phyloP scores from a whole-genome alignment of 2,329 filamentous ascomycete species.

The Colletotrichum musae region DNA sequence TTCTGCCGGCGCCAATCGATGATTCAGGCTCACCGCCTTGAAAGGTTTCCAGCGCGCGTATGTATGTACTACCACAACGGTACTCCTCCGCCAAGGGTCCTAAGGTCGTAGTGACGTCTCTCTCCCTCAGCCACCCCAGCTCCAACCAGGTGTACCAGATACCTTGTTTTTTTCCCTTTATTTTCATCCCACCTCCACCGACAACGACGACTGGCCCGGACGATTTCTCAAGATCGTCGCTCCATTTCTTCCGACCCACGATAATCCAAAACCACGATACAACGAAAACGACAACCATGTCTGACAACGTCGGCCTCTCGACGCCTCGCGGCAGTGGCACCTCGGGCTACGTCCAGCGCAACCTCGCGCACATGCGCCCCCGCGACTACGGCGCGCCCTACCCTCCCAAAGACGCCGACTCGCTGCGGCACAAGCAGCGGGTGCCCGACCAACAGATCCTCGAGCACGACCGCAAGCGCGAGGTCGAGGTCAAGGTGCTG shows the following conservation, averaged over 20 bases:
- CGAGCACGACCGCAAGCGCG: constrained; percentile 92
- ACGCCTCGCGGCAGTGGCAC: constrained; percentile 96
- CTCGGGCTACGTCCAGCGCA: constrained; percentile 97
- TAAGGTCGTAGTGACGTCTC: constrained; percentile 35
- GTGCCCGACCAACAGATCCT: constrained; percentile 94
- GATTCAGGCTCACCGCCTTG: constrained; percentile 27
- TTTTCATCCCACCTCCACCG: background rate
- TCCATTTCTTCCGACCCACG: background rate
- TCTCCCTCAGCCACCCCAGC: constrained; percentile 4
- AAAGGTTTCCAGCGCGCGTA: too few relatives aligned
- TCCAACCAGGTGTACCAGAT: constrained; percentile 16
- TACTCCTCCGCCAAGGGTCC: constrained; percentile 34
- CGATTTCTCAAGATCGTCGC: background rate
- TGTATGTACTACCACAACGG: background rate
- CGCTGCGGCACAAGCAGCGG: constrained; percentile 81
- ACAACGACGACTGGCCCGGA: background rate
- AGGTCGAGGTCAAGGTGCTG: constrained; percentile 93
- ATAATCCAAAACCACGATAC: background rate
- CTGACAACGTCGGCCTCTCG: constrained; percentile 95
- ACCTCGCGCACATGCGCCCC: constrained; percentile 88
- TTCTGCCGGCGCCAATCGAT: constrained; percentile 26
- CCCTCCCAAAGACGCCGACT: constrained; percentile 75
- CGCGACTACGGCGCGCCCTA: constrained; percentile 88
- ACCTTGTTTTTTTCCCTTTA: constrained; percentile 17
- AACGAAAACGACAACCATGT: constrained; percentile 72